phyloP scores from a whole-genome alignment of 495 filamentous ascomycete species.

The Recurvomyces mirabilis region DNA sequence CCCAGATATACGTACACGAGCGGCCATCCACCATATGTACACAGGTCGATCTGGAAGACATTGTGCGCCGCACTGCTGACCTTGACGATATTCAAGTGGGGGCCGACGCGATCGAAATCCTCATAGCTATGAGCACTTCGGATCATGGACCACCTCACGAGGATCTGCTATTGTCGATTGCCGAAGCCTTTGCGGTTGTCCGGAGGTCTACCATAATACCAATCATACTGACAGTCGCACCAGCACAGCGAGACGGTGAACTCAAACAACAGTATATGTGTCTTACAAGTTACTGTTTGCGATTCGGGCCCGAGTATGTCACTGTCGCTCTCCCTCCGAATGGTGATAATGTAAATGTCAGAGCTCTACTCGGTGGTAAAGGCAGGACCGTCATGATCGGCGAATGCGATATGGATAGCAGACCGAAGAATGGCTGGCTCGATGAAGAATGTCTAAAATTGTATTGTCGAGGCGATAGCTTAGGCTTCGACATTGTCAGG shows the following conservation, averaged over 20 bases:
- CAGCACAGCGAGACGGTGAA: constrained; percentile 24
- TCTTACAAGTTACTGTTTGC: constrained; percentile 55
- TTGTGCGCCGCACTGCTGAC: constrained; percentile 44
- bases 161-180: constrained; percentile 33
- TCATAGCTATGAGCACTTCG: constrained; percentile 39
- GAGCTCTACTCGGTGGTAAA: constrained; percentile 44
- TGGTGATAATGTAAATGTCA: constrained; percentile 38
- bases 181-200: constrained; percentile 46
- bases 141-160: neutral
- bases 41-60: constrained; percentile 49
- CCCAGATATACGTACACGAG: constrained; percentile 54
- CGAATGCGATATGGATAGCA: constrained; percentile 33
- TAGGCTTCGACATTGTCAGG: constrained; percentile 62
- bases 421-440: constrained; percentile 43
- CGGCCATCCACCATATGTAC: constrained; percentile 57
- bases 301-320: constrained; percentile 64
- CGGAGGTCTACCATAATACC: constrained; percentile 55
- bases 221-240: constrained; percentile 52
- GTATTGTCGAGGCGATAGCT: constrained; percentile 37
- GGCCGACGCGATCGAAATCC: constrained; percentile 61
- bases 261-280: constrained; percentile 33
- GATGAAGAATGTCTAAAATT: constrained; percentile 40
- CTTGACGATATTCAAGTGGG: constrained; percentile 55
- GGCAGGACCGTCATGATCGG: constrained; percentile 69
- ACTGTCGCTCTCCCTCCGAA: constrained; percentile 53